Evolutionary conservation across 1,284 basidiomycete genomes (phyloP).

Genomic region (Retiboletus fuscus): DNA sequence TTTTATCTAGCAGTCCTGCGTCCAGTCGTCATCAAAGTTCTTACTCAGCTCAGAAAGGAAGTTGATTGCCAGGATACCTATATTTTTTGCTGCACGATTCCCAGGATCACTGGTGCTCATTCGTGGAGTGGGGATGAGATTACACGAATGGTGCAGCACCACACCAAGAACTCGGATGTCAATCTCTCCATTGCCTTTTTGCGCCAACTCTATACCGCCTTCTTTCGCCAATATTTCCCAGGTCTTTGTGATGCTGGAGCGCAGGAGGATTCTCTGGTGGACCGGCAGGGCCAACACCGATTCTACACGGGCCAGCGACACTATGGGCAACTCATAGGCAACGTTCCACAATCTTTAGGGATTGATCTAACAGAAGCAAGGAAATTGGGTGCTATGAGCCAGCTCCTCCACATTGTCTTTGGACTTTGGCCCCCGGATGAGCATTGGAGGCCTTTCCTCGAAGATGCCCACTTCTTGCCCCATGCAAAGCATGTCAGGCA

Average conservation of each 20-base stretch:
- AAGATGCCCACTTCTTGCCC: background rate
- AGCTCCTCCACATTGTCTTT: constrained; percentile 18
- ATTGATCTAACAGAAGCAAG: constrained; percentile 20
- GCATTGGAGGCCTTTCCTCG: background rate
- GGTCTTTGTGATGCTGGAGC: constrained; percentile 10
- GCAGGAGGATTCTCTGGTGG: constrained; percentile 18
- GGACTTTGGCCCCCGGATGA: background rate
- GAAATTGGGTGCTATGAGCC: constrained; percentile 20
- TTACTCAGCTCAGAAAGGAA: constrained; percentile 9
- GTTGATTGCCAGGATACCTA: background rate
- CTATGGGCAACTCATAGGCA: constrained; percentile 2
- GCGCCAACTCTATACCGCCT: constrained; percentile 21
- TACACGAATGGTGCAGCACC: background rate
- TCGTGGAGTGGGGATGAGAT: constrained; percentile 14
- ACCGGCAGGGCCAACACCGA: constrained; percentile 14
- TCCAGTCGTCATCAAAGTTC: background rate
- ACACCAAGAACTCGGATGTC: background rate
- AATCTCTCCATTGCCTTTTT: constrained; percentile 8
- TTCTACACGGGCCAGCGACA: constrained; percentile 19
- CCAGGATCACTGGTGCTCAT: background rate
- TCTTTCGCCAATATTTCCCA: constrained; percentile 26
- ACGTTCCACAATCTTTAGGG: constrained; percentile 13
- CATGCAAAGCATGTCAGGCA: background rate
- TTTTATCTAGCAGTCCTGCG: constrained; percentile 17
- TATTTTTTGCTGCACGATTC: constrained; percentile 13